phyloP scores from a whole-genome alignment of 805 yeast species.

The Monosporozyma unispora region DNA sequence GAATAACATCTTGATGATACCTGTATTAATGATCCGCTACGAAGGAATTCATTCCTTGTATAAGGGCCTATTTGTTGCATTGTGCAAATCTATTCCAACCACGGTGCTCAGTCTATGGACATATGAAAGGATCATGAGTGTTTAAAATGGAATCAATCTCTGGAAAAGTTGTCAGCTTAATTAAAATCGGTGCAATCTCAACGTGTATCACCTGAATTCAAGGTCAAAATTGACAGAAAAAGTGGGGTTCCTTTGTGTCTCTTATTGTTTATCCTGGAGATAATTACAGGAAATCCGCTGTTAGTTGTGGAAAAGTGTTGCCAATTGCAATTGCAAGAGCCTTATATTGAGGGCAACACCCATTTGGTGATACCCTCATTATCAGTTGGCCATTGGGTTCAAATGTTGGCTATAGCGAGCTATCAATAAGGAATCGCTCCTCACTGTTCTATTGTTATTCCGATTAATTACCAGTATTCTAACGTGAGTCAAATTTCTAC shows the following conservation, averaged over 20 bases:
- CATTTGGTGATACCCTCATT: no score
- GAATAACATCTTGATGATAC: background rate
- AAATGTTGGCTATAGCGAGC: no score
- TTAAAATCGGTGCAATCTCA: no score
- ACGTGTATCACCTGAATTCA: background rate
- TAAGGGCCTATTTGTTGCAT: slow-evolving; percentile 61
- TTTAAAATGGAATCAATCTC: no score
- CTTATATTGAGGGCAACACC: no score
- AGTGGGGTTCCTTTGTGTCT: background rate
- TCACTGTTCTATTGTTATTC: background rate
- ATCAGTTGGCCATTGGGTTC: no score
- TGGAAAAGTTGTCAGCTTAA: no score
- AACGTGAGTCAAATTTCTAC: background rate
- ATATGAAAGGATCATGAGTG: slow-evolving; percentile 37
- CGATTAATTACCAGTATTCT: background rate
- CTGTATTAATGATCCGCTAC: background rate
- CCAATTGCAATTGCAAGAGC: no score
- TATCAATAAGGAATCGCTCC: no score
- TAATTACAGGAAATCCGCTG: no score
- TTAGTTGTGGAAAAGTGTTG: no score
- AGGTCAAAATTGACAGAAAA: background rate
- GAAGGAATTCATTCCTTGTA: slow-evolving; percentile 54
- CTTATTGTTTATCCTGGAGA: background rate
- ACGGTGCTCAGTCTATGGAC: slow-evolving; percentile 55
- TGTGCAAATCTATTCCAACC: slow-evolving; percentile 75